phyloP scores from a whole-genome alignment of 352 stramenopile genomes.

The Globisporangium paddicum region DNA sequence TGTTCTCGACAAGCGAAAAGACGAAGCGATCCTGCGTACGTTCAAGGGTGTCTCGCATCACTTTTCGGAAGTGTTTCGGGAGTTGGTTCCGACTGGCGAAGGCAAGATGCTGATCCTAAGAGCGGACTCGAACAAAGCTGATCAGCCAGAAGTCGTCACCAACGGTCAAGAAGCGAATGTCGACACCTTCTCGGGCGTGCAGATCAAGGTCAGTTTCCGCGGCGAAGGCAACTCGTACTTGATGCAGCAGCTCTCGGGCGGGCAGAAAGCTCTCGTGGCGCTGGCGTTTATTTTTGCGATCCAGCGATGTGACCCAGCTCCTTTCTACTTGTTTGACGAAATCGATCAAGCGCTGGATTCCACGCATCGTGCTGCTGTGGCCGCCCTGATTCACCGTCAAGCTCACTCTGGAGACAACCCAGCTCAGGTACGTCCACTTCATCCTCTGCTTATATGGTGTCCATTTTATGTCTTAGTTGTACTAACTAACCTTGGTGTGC shows the following conservation, averaged over 20 bases:
- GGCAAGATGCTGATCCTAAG: constrained; percentile 97
- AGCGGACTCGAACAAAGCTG: constrained; percentile 44
- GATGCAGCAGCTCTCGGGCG: constrained; percentile 98
- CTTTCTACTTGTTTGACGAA: constrained; percentile 99
- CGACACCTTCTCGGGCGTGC: constrained; percentile 95
- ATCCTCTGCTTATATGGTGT: not conserved
- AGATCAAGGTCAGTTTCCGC: constrained; percentile 98
- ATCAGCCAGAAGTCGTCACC: constrained; percentile 9
- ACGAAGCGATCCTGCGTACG: constrained; percentile 98
- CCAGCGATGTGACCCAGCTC: constrained; percentile 96
- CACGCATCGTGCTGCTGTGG: constrained; percentile 96
- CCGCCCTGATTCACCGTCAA: constrained; percentile 96
- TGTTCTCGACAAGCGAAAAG: constrained; percentile 94
- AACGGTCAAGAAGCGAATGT: constrained; percentile 47
- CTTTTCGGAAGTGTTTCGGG: constrained; percentile 98
- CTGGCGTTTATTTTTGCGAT: constrained; percentile 99
- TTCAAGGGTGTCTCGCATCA: constrained; percentile 98
- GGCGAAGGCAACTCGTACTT: constrained; percentile 94
- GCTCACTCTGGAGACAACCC: constrained; percentile 92
- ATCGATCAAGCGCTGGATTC: constrained; percentile 99
- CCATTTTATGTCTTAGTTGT: constrained; percentile 8
- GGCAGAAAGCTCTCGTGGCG: constrained; percentile 98
- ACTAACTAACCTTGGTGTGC: constrained; percentile 4
- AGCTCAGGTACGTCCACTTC: constrained; percentile 85
- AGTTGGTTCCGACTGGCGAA: constrained; percentile 96